Evolutionary conservation across 2,329 filamentous ascomycete genomes (phyloP), one percentile per base, ranked within the genome.

Genomic region (Catunica adiposa): DNA sequence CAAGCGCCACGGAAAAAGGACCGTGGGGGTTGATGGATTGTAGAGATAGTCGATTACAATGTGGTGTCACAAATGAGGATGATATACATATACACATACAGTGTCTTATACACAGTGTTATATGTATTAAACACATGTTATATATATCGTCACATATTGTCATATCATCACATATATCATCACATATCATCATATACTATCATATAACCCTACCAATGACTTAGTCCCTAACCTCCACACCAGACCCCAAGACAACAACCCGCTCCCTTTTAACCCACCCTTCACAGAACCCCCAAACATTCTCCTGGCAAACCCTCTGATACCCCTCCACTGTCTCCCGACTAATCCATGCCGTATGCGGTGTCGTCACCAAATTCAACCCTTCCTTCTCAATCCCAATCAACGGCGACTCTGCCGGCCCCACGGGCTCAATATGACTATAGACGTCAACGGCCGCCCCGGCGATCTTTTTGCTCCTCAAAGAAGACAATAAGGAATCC

Each of bases 381-480:
- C 31, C 51, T 40, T 57, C 51, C 2, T 26, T 42, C 22, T 57
- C 50, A 5, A 20, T 29, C 2, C 53, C 40, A 14, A 56, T 23
- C 22, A 53, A 17, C 23, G 48, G 48, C 4, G 50, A 56, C 14
- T 37, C 52, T 17, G 65, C 68, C 2, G 66, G 61, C 1, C 59
- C 64, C 0, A 83, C 81, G 3, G 86, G 86, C 64, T 92, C 86
- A 3, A 76, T 75, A 0, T 84, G 40, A 7, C 11, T 87, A 66
- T 86, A 90, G 52, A 90, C 86, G 62, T 92, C 86, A 20, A 90
- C 74, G 2, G 83, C 86, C 0, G 86, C 86, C 2, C 84, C 86
- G 0, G 83, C 82, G 52, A 92, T 84, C 63, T 77, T 81, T 0
- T 82, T 83, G 23, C 76, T 73, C 53, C 89, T 77, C 0, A 92